Evolutionary conservation across 371 early-diverging fungal genomes (phyloP), one percentile per base, ranked within the genome.

Genomic region (Mucor plumbeus): DNA sequence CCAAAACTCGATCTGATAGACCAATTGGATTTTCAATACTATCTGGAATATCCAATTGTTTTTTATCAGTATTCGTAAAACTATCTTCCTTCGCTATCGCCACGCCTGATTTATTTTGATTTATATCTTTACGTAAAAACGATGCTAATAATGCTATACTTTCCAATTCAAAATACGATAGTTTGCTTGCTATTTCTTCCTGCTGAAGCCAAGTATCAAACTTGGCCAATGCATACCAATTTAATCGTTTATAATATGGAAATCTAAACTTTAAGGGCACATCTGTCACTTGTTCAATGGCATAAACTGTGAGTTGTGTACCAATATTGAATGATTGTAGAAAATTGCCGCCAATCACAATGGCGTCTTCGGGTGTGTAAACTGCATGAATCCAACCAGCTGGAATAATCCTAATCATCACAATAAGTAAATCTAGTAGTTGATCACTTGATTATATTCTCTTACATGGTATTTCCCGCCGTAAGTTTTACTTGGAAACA

Each of bases 351-450:
- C 96, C 96, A 65, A 97, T 94, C 5, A 96, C 96, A 11, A 96
- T 77, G 0, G 96, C 87, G 61, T 95, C 95, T 19, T 80, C 78
- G 1, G 94, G 92, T 4, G 97, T 97, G 66, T 88, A 92, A 4
- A 96, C 97, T 0, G 95, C 92, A 78, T 97, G 97, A 61, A 97
- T 96, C 97, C 97, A 97, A 19, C 97, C 97, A 15, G 93, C 87
- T 7, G 97, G 97, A 61, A 97, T 95, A 39, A 96, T 86, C 84
- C 95, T 90, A 19, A 35, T 31, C 9, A 5, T 15, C 3, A 34
- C 19, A n/a, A 56, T 43, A n/a, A 7, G 44, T 26, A 56, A 38
- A 3, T n/a, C n/a, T 35, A 14, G 21, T 13, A 9, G n/a, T 50
- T 64, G 50, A 9, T 38, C 2, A 38, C 38, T 4, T 11, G 38